A percentile compares a stretch with the other conserved stretches of the same genome.
Evolutionary conservation across 192 early-diverging fungal genomes (phyloP).

Genomic region (Entomortierella parvispora): DNA sequence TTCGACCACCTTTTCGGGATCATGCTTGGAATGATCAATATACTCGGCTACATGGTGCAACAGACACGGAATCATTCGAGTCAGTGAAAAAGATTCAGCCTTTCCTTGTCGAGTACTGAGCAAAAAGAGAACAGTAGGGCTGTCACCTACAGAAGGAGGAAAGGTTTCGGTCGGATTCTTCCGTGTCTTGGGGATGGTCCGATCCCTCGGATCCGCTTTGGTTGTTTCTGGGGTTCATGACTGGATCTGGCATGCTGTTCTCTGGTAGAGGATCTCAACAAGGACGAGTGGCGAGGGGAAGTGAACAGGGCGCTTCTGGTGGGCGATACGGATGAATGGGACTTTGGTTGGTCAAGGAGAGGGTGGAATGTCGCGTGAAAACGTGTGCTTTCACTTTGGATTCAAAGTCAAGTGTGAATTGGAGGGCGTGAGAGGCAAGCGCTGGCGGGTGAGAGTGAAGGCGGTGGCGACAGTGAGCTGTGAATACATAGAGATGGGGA

Average conservation of each 20-base stretch:
- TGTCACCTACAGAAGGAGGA: conserved; percentile 34
- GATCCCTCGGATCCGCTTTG: conserved; percentile 42
- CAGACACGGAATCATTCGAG: not conserved
- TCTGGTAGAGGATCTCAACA: too few species aligned
- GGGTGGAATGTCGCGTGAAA: not conserved
- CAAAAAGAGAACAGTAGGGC: too few species aligned
- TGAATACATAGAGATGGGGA: conserved; percentile 7
- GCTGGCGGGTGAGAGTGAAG: not conserved
- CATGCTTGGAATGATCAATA: conserved; percentile 62
- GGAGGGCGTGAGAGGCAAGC: not conserved
- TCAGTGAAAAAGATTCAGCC: not conserved
- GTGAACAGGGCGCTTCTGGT: too few species aligned
- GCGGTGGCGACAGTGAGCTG: conserved; percentile 1
- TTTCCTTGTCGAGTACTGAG: not conserved
- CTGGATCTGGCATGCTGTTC: conserved; percentile 23
- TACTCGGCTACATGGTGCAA: conserved; percentile 29
- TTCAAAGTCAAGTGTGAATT: conserved; percentile 14
- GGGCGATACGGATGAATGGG: not conserved
- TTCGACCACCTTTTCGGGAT: conserved; percentile 66
- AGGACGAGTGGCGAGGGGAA: too few species aligned
- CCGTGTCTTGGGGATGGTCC: conserved; percentile 36
- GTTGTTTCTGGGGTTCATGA: conserved; percentile 25
- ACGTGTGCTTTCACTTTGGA: conserved; percentile 5
- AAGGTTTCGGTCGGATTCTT: conserved; percentile 34
- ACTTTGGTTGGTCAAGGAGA: not conserved